Conservation (phyloP, 2,329 filamentous ascomycete species). For the Stenocarpella maydis region DNA sequence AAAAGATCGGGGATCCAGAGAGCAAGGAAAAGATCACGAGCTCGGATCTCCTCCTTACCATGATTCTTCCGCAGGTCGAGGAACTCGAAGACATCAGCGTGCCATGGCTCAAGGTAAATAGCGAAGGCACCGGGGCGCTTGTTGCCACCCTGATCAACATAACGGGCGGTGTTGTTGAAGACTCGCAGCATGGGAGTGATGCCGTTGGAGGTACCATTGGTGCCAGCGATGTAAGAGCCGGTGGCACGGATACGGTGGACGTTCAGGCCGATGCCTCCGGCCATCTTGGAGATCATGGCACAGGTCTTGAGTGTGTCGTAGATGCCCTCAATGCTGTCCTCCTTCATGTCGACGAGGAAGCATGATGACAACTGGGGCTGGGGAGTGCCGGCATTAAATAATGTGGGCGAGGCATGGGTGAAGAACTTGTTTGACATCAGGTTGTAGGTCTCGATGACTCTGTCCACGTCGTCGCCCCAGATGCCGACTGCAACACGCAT, state of each 20-base stretch:
- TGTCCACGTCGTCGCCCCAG: slow-evolving; percentile 93
- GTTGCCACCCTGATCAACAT: slow-evolving; percentile 98
- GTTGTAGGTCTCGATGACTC: slow-evolving; percentile 96
- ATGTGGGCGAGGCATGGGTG: slow-evolving; percentile 95
- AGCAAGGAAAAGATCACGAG: slow-evolving; percentile 96
- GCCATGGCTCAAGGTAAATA: slow-evolving; percentile 99
- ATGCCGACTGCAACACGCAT: slow-evolving; percentile 99
- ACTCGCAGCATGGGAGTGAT: slow-evolving; percentile 98
- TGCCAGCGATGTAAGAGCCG: slow-evolving; percentile 96
- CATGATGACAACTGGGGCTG: slow-evolving; percentile 95
- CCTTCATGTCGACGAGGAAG: slow-evolving; percentile 99
- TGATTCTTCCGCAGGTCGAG: slow-evolving; percentile 99
- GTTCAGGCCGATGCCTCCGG: slow-evolving; percentile 96
- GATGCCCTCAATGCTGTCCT: slow-evolving; percentile 98
- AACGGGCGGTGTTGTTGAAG: slow-evolving; percentile 98
- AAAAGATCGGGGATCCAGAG: slow-evolving; percentile 99
- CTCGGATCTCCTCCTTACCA: slow-evolving; percentile 97
- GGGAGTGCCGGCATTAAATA: slow-evolving; percentile 97
- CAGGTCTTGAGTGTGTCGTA: slow-evolving; percentile 99
- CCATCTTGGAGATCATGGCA: slow-evolving; percentile 99
- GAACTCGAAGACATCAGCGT: slow-evolving; percentile 97
- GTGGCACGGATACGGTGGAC: slow-evolving; percentile 96
- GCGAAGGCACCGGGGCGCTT: slow-evolving; percentile 98
- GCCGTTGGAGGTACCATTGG: slow-evolving; percentile 97
- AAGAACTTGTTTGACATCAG: slow-evolving; percentile 99